Conservation (phyloP, 495 filamentous ascomycete genomes). For the Daldinia vernicosa region DNA sequence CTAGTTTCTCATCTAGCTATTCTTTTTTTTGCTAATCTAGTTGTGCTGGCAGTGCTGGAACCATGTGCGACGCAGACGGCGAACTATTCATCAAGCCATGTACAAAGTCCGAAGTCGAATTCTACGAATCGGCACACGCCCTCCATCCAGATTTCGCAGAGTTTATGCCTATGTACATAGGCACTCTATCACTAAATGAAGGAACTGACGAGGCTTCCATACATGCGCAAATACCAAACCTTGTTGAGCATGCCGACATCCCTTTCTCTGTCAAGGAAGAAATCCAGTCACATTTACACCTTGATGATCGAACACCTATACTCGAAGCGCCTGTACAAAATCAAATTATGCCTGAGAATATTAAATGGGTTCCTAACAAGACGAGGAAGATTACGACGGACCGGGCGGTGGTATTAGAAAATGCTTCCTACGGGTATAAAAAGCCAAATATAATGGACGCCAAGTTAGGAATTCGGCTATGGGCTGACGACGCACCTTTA, state of each 20-base stretch:
- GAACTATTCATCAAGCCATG: conserved; percentile 95
- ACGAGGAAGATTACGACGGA: conserved; percentile 72
- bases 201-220: conserved; percentile 56
- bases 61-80: conserved; percentile 84
- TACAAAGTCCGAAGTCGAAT: conserved; percentile 83
- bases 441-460: conserved; percentile 94
- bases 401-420: conserved; percentile 84
- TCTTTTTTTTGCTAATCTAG: conserved; percentile 23
- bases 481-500: conserved; percentile 80
- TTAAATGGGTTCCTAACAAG: conserved; percentile 52
- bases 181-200: conserved; percentile 69
- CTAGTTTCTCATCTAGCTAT: conserved; percentile 2
- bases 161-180: conserved; percentile 86
- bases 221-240: conserved; percentile 59
- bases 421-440: conserved; percentile 81
- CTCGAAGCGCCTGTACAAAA: conserved; percentile 37
- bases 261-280: conserved; percentile 53
- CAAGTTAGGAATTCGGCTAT: conserved; percentile 86
- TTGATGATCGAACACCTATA: conserved; percentile 40
- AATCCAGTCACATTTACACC: conserved; percentile 49
- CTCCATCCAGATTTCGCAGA: conserved; percentile 75
- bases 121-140: conserved; percentile 80
- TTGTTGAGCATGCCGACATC: conserved; percentile 58
- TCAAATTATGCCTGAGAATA: conserved; percentile 33
- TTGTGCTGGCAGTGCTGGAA: conserved; percentile 74